Conservation (phyloP, 345 rosid species). For the Salix suchowensis region DNA sequence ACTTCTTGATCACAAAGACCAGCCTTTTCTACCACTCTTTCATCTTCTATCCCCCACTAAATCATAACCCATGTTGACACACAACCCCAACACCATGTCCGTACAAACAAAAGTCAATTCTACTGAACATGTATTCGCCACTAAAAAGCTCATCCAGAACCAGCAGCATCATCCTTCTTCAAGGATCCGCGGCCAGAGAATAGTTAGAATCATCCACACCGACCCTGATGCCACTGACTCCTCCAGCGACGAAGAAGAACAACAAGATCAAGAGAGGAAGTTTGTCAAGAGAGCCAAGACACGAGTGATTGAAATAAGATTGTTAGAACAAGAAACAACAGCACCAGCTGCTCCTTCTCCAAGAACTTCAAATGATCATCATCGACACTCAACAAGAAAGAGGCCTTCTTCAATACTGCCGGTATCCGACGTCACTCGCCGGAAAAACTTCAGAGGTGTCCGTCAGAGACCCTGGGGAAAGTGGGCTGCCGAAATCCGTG, state of each 20-base stretch:
- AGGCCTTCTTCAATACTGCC: conserved; percentile 3
- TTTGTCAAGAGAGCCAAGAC: background rate
- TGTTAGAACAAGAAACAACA: background rate
- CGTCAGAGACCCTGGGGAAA: conserved; percentile 61
- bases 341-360: background rate
- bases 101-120: background rate
- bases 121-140: background rate
- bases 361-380: background rate
- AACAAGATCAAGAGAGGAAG: background rate
- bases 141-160: background rate
- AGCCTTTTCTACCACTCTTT: background rate
- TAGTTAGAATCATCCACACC: conserved; percentile 15
- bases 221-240: conserved; percentile 31
- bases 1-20: background rate
- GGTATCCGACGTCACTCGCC: conserved; percentile 8
- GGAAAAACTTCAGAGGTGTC: conserved; percentile 50
- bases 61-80: background rate
- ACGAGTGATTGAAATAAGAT: conserved; percentile 12
- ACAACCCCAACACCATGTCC: background rate
- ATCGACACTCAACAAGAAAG: background rate
- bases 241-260: conserved; percentile 19
- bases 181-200: background rate
- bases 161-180: background rate
- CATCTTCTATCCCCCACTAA: background rate
- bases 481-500: conserved; percentile 65